These are phyloP conservation scores for Paraconiothyrium sp. DNA, from an alignment of 2,329 filamentous ascomycete genomes.

Conservation along the genomic window DNA sequence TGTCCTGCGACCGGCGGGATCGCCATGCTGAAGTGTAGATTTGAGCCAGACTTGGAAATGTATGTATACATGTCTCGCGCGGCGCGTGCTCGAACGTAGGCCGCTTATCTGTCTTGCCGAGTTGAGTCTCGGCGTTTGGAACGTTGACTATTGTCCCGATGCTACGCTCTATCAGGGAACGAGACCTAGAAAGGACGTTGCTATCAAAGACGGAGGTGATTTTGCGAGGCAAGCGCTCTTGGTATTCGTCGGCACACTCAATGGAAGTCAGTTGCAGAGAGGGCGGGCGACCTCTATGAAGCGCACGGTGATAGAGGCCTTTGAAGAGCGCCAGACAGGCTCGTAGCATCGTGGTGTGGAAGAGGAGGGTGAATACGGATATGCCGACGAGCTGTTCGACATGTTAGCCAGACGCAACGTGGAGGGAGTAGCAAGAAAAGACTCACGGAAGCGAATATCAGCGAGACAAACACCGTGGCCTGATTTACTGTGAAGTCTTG, in stretches of 20 bases:
- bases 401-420: not conserved
- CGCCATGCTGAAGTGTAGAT: not conserved
- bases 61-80: slow-evolving; percentile 4
- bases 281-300: slow-evolving; percentile 19
- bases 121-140: not conserved
- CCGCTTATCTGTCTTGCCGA: not conserved
- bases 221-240: slow-evolving; percentile 1
- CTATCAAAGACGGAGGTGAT: slow-evolving; percentile 7
- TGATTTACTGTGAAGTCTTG: slow-evolving; percentile 30
- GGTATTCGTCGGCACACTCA: slow-evolving; percentile 28
- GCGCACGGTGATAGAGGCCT: slow-evolving; percentile 17
- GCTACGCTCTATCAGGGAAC: not conserved
- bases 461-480: slow-evolving; percentile 28
- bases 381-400: slow-evolving; percentile 46
- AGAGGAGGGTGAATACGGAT: slow-evolving; percentile 46
- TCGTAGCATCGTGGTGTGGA: slow-evolving; percentile 35
- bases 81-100: slow-evolving; percentile 11
- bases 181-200: not conserved
- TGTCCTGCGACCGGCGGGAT: not conserved
- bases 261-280: slow-evolving; percentile 30
- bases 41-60: not conserved
- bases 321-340: slow-evolving; percentile 36
- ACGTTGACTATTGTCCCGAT: not conserved
- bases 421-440: not conserved
- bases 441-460: slow-evolving; percentile 42